These are phyloP conservation scores for Kwoniella sp. DNA, from an alignment of 768 basidiomycete genomes.

Conservation along the genomic window DNA sequence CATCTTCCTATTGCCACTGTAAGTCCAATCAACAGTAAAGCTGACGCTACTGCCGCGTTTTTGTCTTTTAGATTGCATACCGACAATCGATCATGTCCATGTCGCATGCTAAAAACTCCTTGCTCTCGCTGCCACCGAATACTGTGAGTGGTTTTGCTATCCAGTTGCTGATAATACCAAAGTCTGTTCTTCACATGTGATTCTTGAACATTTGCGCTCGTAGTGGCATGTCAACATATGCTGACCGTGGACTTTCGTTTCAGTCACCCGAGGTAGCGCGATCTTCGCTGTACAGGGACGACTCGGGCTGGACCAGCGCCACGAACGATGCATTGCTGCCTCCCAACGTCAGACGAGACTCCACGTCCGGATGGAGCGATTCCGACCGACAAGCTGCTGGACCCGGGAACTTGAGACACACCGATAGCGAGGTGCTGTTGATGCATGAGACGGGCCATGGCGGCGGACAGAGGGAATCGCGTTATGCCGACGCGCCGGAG, in stretches of 20 bases:
- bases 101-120: constrained; percentile 49
- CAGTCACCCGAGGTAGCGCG: constrained; percentile 38
- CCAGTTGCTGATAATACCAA: background rate
- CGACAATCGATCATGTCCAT: constrained; percentile 55
- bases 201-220: too few relatives aligned
- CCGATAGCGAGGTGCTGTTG: constrained; percentile 44
- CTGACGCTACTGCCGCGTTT: background rate
- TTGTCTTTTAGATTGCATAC: constrained; percentile 43
- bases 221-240: too few relatives aligned
- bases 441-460: constrained; percentile 11
- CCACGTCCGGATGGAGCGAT: constrained; percentile 32
- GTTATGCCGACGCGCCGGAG: constrained; percentile 22
- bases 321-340: constrained; percentile 16
- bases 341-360: constrained; percentile 41
- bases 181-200: background rate
- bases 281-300: constrained; percentile 37
- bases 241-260: too few relatives aligned
- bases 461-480: constrained; percentile 7
- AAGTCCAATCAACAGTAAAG: too few relatives aligned
- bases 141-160: constrained; percentile 29
- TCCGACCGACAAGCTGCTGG: constrained; percentile 5
- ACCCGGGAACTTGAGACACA: constrained; percentile 6
- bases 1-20: too few relatives aligned
- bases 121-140: constrained; percentile 39
- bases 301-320: constrained; percentile 22